Evolutionary conservation across 345 rosid genomes (phyloP).

Genomic region (Trapa bicornis): DNA sequence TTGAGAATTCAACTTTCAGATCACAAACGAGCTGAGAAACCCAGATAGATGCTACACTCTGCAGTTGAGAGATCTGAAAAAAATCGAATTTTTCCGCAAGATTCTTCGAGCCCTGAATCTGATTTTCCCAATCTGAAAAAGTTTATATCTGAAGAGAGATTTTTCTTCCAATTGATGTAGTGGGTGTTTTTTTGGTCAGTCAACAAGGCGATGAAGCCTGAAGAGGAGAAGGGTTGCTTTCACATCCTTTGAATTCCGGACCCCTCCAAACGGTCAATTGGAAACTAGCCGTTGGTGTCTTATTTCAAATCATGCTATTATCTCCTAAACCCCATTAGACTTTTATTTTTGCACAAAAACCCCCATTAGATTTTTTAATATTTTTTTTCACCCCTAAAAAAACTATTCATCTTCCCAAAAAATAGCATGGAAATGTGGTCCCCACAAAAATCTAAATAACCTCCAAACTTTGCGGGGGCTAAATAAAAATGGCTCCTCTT

Average conservation of each 20-base stretch:
- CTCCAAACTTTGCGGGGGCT: background rate
- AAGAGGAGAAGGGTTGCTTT: background rate
- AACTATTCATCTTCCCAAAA: too few species aligned
- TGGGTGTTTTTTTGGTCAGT: background rate
- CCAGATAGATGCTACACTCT: background rate
- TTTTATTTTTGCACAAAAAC: too few species aligned
- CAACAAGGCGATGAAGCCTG: background rate
- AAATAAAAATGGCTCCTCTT: background rate
- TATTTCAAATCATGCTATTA: background rate
- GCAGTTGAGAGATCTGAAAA: background rate
- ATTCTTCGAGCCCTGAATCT: background rate
- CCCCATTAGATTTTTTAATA: too few species aligned
- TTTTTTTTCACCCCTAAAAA: too few species aligned
- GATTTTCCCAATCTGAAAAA: background rate
- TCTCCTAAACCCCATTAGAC: too few species aligned
- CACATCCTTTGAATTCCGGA: background rate
- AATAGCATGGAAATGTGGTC: background rate
- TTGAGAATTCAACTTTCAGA: background rate
- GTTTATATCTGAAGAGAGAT: background rate
- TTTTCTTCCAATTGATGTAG: background rate
- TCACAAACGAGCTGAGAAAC: background rate
- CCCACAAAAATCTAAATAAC: background rate
- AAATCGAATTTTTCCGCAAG: background rate
- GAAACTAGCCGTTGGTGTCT: conserved; percentile 8
- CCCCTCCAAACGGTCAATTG: conserved; percentile 6